Percentiles rank a stretch among this genome's conserved stretches.
phyloP scores from a whole-genome alignment of 305 asterid species.

The Withania somnifera region DNA sequence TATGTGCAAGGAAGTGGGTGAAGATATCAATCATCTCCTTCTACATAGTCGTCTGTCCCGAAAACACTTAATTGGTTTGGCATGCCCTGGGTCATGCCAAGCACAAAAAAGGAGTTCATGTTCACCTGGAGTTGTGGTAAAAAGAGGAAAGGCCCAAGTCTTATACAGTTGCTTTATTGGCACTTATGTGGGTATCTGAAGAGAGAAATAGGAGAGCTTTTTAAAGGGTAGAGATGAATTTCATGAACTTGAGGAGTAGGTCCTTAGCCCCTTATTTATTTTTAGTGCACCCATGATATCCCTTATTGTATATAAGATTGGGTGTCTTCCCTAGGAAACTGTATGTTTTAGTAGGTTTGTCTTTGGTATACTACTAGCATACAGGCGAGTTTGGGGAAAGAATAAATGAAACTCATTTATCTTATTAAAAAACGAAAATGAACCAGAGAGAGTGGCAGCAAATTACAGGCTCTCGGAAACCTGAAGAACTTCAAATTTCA shows the following conservation, averaged over 20 bases:
- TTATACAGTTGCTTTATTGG: not conserved
- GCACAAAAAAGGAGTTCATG: not conserved
- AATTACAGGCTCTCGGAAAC: not conserved
- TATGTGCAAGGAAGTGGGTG: not conserved
- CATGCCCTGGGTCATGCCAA: not conserved
- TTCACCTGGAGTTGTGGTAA: not conserved
- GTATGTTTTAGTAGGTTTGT: not conserved
- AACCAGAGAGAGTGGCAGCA: not conserved
- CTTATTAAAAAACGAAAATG: not conserved
- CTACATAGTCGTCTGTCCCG: not conserved
- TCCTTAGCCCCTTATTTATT: not conserved
- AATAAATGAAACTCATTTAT: not conserved
- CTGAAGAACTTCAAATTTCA: not conserved
- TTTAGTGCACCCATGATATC: not conserved
- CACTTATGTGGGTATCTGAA: not conserved
- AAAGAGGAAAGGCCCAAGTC: not conserved
- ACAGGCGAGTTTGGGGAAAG: not conserved
- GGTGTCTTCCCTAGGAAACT: not conserved
- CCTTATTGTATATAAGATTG: not conserved
- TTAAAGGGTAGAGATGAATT: not conserved
- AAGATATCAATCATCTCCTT: not conserved
- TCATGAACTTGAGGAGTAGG: not conserved
- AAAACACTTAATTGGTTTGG: not conserved
- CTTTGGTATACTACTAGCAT: not conserved
- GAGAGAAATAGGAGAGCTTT: not conserved